Conservation (phyloP, 805 yeast species). For the Yamadazyma phyllophila region DNA sequence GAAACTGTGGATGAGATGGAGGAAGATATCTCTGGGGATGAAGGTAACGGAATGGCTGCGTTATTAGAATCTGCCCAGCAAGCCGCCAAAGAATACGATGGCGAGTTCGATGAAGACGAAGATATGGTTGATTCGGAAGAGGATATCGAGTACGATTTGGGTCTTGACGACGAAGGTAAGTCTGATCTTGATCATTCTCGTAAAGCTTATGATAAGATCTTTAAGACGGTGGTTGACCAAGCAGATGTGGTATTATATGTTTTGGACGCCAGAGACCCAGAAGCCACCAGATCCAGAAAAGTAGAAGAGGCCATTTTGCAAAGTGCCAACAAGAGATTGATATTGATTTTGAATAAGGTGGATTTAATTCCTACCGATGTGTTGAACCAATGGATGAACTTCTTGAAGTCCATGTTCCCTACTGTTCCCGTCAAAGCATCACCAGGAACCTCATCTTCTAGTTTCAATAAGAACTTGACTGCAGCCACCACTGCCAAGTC, state of each 20-base stretch:
- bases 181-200: constrained; percentile 68
- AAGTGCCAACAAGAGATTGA: constrained; percentile 77
- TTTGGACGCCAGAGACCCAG: constrained; percentile 97
- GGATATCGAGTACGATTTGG: constrained; percentile 36
- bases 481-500: constrained; percentile 69
- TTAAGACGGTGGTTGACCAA: constrained; percentile 88
- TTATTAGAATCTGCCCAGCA: constrained; percentile 84
- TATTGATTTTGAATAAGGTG: constrained; percentile 84
- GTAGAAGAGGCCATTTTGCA: constrained; percentile 88
- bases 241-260: constrained; percentile 90
- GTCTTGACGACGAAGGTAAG: constrained; percentile 32
- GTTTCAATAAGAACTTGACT: constrained; percentile 71
- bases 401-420: constrained; percentile 81
- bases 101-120: constrained; percentile 42
- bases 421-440: constrained; percentile 86
- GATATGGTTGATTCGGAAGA: constrained; percentile 32
- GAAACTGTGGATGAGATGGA: constrained; percentile 34
- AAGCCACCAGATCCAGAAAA: constrained; percentile 85
- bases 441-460: constrained; percentile 65
- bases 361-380: constrained; percentile 88
- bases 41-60: constrained; percentile 67
- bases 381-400: constrained; percentile 78
- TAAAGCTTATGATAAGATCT: constrained; percentile 90
- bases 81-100: constrained; percentile 76
- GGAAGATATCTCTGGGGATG: constrained; percentile 35